A percentile compares a stretch with the other conserved stretches of the same genome.
Conservation (phyloP, 495 filamentous ascomycete species). For the Penicillium paradoxum region DNA sequence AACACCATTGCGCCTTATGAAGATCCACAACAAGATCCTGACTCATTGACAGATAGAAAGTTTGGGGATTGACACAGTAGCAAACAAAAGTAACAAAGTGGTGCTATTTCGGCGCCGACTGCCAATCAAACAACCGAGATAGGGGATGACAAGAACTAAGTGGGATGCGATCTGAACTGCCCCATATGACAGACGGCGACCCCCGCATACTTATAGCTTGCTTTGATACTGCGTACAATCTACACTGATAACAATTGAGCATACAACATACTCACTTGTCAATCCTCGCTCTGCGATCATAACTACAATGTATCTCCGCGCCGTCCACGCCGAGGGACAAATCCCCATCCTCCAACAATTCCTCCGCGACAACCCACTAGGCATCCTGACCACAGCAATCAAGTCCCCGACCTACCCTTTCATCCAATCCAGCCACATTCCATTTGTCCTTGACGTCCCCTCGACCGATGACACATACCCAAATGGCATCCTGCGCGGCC, state of each 20-base stretch:
- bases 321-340: conserved; percentile 40
- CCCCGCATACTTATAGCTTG: neutral
- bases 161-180: neutral
- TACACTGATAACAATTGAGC: neutral
- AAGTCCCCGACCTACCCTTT: conserved; percentile 37
- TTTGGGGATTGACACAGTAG: neutral
- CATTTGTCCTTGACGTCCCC: conserved; percentile 48
- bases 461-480: conserved; percentile 14
- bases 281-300: neutral
- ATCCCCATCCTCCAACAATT: conserved; percentile 40
- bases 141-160: conserved; percentile 3
- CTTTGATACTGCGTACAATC: too few relatives aligned
- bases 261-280: neutral
- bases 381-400: conserved; percentile 51
- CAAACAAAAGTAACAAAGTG: neutral
- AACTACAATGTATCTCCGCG: conserved; percentile 45
- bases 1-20: neutral
- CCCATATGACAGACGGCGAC: neutral
- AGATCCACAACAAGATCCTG: neutral
- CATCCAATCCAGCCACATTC: conserved; percentile 52
- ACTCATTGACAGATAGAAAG: neutral
- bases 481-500: conserved; percentile 41
- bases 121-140: conserved; percentile 10
- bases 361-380: conserved; percentile 49
- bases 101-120: conserved; percentile 6